Base-by-base conservation (phyloP, 192 early-diverging fungal species). In the Diversispora eburnea region DNA sequence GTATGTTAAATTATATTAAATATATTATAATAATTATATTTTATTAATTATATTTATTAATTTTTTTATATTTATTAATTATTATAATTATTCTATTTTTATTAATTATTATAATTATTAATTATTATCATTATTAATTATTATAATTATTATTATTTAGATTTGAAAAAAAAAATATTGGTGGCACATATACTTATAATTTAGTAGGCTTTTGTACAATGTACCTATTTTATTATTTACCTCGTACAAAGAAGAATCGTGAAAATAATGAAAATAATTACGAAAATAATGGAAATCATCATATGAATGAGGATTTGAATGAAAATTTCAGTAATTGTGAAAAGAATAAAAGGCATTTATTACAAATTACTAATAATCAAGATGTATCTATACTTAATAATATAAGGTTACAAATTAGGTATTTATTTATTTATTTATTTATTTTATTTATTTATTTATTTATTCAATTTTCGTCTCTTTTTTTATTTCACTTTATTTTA, bases 171-270 rank as follows among this genome's bases (percentile, higher is more conserved):
- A 77, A 85, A 57, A 71, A 57, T 2, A 55, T 77, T 8, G 76
- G 82, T 22, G 88, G 84, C 20, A 74, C 66, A 1, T 39, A 82
- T 1, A 79, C 77, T 42, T 98, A 94, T 77, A 77, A 84, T 47
- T 72, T 96, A 62, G 89, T 95, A 6, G 95, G 96, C 17, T 98
- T 92, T 80, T 85, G 84, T 54, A 94, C 92, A 0, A 84, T 88
- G 61, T 97, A 98, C 78, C 85, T 87, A 20, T 98, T 94, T 77
- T 96, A 86, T 77, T 88, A 86, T 71, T 97, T 87, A 45, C 25
- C 57, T 69, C 33, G 25, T 1, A 45, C 20, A n/a, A 51, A 67
- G 65, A 51, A 4, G 17, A 42, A 20, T 57, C 19, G 13, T 70
- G 54, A 10, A 22, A 39, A 41, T 8, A 57, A 54, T 15, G 9